Conservation (phyloP, 2,329 filamentous ascomycete species). For the Hypoxylon rubiginosum region DNA sequence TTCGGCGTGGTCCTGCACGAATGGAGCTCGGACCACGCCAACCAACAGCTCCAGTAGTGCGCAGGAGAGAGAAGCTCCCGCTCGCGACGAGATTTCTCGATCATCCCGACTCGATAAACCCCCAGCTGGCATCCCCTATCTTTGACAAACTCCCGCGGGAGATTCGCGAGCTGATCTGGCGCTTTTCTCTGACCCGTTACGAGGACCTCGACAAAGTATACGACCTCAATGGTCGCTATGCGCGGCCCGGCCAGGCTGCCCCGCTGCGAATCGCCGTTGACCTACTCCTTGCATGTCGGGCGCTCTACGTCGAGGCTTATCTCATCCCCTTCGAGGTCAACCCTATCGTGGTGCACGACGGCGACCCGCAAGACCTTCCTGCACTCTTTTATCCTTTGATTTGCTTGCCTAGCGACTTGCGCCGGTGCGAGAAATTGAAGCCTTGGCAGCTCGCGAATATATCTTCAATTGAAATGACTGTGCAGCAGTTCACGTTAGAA, state of each 20-base stretch:
- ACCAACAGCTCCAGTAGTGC: background rate
- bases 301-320: constrained; percentile 48
- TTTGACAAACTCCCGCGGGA: constrained; percentile 46
- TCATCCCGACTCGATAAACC: constrained; percentile 18
- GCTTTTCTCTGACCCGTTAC: constrained; percentile 43
- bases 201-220: constrained; percentile 42
- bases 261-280: constrained; percentile 41
- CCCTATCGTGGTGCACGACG: constrained; percentile 25
- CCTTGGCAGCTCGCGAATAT: constrained; percentile 50
- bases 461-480: constrained; percentile 44
- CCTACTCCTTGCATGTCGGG: constrained; percentile 47
- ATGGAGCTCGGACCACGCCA: background rate
- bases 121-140: constrained; percentile 40
- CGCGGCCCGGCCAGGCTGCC: constrained; percentile 46
- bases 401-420: constrained; percentile 27
- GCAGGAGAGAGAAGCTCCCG: constrained; percentile 4
- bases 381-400: constrained; percentile 22
- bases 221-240: constrained; percentile 27
- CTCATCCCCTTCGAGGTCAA: constrained; percentile 48
- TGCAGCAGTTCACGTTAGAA: constrained; percentile 46
- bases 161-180: constrained; percentile 47
- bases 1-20: background rate
- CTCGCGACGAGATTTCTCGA: constrained; percentile 30
- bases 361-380: too few relatives aligned
- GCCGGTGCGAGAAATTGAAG: constrained; percentile 35